Conservation (phyloP, 805 yeast genomes). For the Nakazawaea ishiwadae region DNA sequence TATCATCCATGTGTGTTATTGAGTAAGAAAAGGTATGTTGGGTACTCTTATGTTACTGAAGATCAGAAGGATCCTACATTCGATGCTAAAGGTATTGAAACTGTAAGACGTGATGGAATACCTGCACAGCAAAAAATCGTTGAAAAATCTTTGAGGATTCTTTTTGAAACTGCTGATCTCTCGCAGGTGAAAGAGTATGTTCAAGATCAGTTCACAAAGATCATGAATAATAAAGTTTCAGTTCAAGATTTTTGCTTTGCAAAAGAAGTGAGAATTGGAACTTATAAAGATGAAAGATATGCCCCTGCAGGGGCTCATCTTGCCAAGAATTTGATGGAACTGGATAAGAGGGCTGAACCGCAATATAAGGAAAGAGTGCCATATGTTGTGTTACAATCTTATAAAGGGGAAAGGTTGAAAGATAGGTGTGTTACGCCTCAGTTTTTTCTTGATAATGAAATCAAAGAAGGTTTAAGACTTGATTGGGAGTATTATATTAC, state of each 20-base stretch:
- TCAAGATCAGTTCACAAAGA: conserved; percentile 59
- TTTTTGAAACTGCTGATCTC: conserved; percentile 72
- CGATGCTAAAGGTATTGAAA: conserved; percentile 97
- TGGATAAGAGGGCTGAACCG: conserved; percentile 74
- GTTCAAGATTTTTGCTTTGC: conserved; percentile 88
- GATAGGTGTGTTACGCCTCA: conserved; percentile 81
- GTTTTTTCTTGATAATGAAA: conserved; percentile 45
- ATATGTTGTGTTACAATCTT: conserved; percentile 65
- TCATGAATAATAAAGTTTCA: conserved; percentile 57
- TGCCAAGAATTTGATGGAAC: conserved; percentile 54
- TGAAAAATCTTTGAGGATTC: conserved; percentile 57
- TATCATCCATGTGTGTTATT: conserved; percentile 81
- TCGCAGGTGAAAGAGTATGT: conserved; percentile 66
- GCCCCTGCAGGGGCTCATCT: conserved; percentile 92
- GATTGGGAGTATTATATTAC: conserved; percentile 85
- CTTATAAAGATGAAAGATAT: conserved; percentile 64
- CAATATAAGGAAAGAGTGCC: conserved; percentile 89
- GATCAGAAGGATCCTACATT: conserved; percentile 57
- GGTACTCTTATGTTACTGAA: conserved; percentile 65
- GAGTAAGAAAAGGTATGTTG: conserved; percentile 89
- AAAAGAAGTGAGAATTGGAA: conserved; percentile 81
- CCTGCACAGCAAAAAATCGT: conserved; percentile 86
- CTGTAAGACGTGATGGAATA: conserved; percentile 90
- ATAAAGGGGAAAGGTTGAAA: conserved; percentile 52
- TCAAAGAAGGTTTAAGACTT: conserved; percentile 36